Conservation (phyloP, 1,139 yeast species). For the Pichia sp. region DNA sequence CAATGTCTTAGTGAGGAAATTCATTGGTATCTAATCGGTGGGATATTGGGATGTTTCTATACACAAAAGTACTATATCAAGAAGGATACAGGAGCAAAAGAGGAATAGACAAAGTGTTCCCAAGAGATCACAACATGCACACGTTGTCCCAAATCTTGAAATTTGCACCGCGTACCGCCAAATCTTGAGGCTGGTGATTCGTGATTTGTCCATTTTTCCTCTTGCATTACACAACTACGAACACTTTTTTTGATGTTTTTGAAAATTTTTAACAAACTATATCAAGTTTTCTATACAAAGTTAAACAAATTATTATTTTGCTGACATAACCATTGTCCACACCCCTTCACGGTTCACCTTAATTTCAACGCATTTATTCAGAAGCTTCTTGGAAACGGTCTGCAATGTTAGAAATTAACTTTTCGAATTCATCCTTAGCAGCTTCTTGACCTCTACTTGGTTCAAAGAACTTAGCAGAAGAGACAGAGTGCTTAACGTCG, state of each 20-base stretch:
- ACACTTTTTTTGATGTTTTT: not conserved
- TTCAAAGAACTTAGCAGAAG: constrained; percentile 94
- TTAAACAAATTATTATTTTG: constrained; percentile 3
- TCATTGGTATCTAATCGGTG: constrained; percentile 43
- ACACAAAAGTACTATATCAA: no score
- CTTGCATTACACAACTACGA: no score
- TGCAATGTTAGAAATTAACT: constrained; percentile 68
- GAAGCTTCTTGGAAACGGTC: constrained; percentile 96
- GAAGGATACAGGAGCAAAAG: no score
- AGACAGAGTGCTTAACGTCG: constrained; percentile 90
- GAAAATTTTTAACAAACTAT: not conserved
- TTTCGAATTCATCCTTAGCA: constrained; percentile 72
- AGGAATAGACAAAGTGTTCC: no score
- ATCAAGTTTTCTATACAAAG: constrained; percentile 11
- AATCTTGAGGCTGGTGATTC: no score
- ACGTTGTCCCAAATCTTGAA: no score
- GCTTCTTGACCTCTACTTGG: constrained; percentile 89
- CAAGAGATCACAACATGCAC: no score
- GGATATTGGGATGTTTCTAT: not conserved
- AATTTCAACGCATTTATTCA: constrained; percentile 49
- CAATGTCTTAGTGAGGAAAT: constrained; percentile 57
- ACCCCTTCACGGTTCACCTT: not conserved
- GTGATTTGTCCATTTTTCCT: no score
- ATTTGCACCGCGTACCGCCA: no score
- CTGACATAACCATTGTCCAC: not conserved